phyloP scores from a whole-genome alignment of 2,329 filamentous ascomycete species.

The Diaporthe velutina region DNA sequence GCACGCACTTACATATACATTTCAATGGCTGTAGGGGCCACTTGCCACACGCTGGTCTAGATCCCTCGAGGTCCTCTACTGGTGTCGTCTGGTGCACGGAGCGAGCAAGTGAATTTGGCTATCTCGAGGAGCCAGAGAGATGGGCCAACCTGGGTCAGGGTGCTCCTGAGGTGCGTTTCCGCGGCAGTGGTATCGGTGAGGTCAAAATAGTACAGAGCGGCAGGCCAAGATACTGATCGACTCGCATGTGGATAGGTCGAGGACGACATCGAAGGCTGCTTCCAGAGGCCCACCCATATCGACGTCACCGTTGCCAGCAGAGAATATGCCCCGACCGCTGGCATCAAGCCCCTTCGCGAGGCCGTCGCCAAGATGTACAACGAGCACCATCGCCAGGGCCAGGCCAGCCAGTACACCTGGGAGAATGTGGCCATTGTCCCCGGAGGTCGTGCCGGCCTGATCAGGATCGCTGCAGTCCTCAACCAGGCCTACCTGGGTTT shows the following conservation, averaged over 20 bases:
- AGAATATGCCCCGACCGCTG: constrained; percentile 94
- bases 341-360: constrained; percentile 89
- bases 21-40: constrained; percentile 66
- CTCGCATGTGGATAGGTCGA: constrained; percentile 68
- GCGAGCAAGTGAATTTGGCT: constrained; percentile 90
- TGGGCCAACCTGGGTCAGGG: constrained; percentile 90
- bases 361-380: constrained; percentile 96
- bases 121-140: constrained; percentile 80
- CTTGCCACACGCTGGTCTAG: constrained; percentile 89
- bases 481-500: constrained; percentile 94
- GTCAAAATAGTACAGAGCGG: neutral
- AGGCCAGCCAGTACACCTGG: constrained; percentile 92
- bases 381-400: constrained; percentile 88
- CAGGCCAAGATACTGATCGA: neutral
- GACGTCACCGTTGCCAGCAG: constrained; percentile 82
- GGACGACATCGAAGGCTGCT: constrained; percentile 91
- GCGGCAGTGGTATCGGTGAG: neutral
- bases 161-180: constrained; percentile 38
- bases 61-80: constrained; percentile 88
- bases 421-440: constrained; percentile 98
- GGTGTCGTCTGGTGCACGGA: constrained; percentile 95
- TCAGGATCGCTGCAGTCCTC: constrained; percentile 92
- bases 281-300: constrained; percentile 82
- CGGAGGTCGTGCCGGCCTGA: constrained; percentile 90
- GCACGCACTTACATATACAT: constrained; percentile 25